phyloP scores from a whole-genome alignment of 2,329 filamentous ascomycete species.

The Parascedosporium putredinis region DNA sequence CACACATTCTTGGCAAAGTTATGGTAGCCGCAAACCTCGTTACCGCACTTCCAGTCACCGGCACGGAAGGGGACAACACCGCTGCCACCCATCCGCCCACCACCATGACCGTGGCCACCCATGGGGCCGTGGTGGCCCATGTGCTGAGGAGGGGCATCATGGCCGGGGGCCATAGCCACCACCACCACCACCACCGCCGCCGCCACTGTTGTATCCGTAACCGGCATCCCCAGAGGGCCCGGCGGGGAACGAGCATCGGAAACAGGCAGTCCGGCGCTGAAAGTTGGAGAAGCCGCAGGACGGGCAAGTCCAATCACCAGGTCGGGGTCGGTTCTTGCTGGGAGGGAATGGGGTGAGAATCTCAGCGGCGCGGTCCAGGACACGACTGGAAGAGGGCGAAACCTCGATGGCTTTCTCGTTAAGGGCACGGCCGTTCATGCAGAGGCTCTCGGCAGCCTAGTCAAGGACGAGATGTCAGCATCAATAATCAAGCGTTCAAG shows the following conservation, averaged over 20 bases:
- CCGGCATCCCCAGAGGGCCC: slow-evolving; percentile 63
- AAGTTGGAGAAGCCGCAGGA: slow-evolving; percentile 99
- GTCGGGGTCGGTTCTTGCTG: slow-evolving; percentile 94
- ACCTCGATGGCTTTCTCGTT: slow-evolving; percentile 99
- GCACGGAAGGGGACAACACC: slow-evolving; percentile 93
- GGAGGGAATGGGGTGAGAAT: slow-evolving; percentile 96
- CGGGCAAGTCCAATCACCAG: slow-evolving; percentile 97
- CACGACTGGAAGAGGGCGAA: slow-evolving; percentile 91
- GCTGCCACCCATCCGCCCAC: slow-evolving; percentile 66
- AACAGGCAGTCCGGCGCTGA: slow-evolving; percentile 94
- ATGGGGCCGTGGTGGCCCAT: slow-evolving; percentile 45
- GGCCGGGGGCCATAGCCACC: slow-evolving; percentile 63
- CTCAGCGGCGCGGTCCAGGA: slow-evolving; percentile 88
- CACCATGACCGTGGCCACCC: slow-evolving; percentile 41
- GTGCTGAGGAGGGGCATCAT: slow-evolving; percentile 75
- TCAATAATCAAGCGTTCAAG: neutral
- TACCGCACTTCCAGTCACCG: slow-evolving; percentile 97
- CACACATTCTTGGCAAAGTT: slow-evolving; percentile 99
- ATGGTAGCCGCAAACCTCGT: slow-evolving; percentile 94
- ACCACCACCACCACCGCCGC: no score
- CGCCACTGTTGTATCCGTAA: slow-evolving; percentile 52
- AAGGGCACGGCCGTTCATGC: slow-evolving; percentile 96
- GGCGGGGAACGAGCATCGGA: slow-evolving; percentile 98
- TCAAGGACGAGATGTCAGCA: neutral
- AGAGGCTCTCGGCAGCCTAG: slow-evolving; percentile 94